Percentiles rank a stretch among this genome's conserved stretches.
phyloP scores from a whole-genome alignment of 495 filamentous ascomycete species.

The Penicillium robsamsonii region DNA sequence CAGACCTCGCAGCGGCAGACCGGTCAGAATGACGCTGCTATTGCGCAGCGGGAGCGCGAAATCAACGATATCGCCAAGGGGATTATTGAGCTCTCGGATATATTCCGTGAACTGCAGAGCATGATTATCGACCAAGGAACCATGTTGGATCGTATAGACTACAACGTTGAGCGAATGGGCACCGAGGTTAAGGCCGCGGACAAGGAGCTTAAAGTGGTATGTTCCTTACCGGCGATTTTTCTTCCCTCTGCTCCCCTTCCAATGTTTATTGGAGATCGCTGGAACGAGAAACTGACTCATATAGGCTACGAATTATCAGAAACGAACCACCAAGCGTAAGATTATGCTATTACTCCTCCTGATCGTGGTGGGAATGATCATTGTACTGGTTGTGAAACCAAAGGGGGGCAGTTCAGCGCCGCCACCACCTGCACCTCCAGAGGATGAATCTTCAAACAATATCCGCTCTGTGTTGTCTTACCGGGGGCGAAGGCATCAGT shows the following conservation, averaged over 20 bases:
- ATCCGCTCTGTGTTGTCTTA: conserved; percentile 27
- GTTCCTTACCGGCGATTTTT: conserved; percentile 21
- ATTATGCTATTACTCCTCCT: conserved; percentile 83
- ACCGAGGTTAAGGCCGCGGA: conserved; percentile 87
- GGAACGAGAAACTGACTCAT: not conserved
- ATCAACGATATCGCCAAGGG: conserved; percentile 97
- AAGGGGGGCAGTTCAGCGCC: conserved; percentile 46
- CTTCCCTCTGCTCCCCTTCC: not conserved
- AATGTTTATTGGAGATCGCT: not conserved
- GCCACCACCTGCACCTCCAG: conserved; percentile 22
- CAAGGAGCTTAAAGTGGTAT: conserved; percentile 81
- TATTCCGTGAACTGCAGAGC: conserved; percentile 91
- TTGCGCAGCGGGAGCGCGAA: conserved; percentile 90
- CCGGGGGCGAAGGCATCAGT: conserved; percentile 24
- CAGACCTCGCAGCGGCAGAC: conserved; percentile 68
- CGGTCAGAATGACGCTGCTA: conserved; percentile 77
- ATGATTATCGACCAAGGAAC: conserved; percentile 99
- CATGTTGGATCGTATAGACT: conserved; percentile 96
- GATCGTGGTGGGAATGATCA: conserved; percentile 80
- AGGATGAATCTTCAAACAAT: conserved; percentile 29
- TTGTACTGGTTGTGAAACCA: conserved; percentile 82
- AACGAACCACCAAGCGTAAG: conserved; percentile 83
- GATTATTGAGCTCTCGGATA: conserved; percentile 93
- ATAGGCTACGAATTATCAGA: conserved; percentile 81
- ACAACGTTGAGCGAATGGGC: conserved; percentile 92